Evolutionary conservation across 371 early-diverging fungal species (phyloP).

Genomic region (Nematocida sp.): DNA sequence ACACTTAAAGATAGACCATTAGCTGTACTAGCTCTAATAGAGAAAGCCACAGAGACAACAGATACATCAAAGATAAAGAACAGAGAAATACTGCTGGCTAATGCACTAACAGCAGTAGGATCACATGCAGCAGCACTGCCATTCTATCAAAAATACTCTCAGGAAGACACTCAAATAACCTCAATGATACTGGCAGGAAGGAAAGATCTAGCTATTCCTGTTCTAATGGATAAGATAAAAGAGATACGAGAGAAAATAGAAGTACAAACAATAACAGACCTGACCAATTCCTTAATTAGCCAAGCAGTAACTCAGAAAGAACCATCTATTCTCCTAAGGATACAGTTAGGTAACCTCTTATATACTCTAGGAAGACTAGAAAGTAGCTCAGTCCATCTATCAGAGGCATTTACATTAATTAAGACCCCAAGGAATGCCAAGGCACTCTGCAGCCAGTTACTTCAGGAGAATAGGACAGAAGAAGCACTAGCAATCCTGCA

Average conservation of each 20-base stretch:
- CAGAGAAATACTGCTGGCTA: slow-evolving; percentile 14
- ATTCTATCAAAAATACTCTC: slow-evolving; percentile 23
- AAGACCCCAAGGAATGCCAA: slow-evolving; percentile 46
- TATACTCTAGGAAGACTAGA: slow-evolving; percentile 6
- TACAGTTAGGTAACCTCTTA: slow-evolving; percentile 11
- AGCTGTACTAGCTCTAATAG: background rate
- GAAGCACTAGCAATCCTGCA: slow-evolving; percentile 27
- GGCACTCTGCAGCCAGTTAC: slow-evolving; percentile 28
- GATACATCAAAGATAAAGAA: background rate
- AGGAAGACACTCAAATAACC: slow-evolving; percentile 5
- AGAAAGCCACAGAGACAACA: background rate
- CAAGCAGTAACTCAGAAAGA: background rate
- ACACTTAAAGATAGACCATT: slow-evolving; percentile 5
- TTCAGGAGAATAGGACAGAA: background rate
- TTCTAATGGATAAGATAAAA: slow-evolving; percentile 7
- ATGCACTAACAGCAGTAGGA: background rate
- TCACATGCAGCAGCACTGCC: slow-evolving; percentile 9
- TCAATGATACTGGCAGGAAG: slow-evolving; percentile 10
- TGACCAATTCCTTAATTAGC: background rate
- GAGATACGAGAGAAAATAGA: slow-evolving; percentile 20
- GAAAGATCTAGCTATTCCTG: slow-evolving; percentile 4
- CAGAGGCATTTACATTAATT: slow-evolving; percentile 19
- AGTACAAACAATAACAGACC: background rate
- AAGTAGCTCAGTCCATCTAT: slow-evolving; percentile 4
- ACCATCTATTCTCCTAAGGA: background rate